These are phyloP conservation scores for Hevea brasiliensis DNA, from an alignment of 345 rosid genomes.

Conservation along the genomic window DNA sequence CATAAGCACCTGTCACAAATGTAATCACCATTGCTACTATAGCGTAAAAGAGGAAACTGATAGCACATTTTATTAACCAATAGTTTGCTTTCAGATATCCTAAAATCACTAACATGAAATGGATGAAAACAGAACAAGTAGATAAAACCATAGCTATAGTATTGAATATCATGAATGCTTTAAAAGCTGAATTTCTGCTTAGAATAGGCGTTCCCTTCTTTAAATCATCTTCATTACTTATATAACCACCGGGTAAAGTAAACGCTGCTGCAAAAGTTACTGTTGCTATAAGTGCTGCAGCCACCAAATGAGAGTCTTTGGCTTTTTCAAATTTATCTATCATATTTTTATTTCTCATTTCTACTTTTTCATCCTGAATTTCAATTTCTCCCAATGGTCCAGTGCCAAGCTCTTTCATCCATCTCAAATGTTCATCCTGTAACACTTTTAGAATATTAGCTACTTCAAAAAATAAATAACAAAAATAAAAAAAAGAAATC, in stretches of 20 bases:
- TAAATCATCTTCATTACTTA: neutral
- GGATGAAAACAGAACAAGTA: neutral
- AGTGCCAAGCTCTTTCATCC: slow-evolving; percentile 1
- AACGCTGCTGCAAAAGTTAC: slow-evolving; percentile 25
- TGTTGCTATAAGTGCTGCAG: slow-evolving; percentile 21
- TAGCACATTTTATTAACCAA: neutral
- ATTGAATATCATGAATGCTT: neutral
- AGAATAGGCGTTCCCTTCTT: slow-evolving; percentile 11
- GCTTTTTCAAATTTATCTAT: neutral
- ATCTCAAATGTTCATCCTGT: neutral
- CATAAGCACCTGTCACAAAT: slow-evolving; percentile 14
- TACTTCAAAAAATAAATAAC: no score
- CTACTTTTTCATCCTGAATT: neutral
- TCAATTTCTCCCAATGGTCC: neutral
- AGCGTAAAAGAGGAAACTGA: neutral
- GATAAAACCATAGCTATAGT: slow-evolving; percentile 14
- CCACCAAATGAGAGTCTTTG: slow-evolving; percentile 5
- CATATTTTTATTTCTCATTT: no score
- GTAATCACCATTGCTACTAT: slow-evolving; percentile 4
- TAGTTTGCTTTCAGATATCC: neutral
- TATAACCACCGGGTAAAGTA: slow-evolving; percentile 26
- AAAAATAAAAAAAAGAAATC: no score
- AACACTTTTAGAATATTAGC: no score
- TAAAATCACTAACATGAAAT: neutral
- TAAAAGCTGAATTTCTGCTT: neutral